Evolutionary conservation across 495 filamentous ascomycete genomes (phyloP), one percentile per base, ranked within the genome.

Genomic region (Corynascus novoguineensis): DNA sequence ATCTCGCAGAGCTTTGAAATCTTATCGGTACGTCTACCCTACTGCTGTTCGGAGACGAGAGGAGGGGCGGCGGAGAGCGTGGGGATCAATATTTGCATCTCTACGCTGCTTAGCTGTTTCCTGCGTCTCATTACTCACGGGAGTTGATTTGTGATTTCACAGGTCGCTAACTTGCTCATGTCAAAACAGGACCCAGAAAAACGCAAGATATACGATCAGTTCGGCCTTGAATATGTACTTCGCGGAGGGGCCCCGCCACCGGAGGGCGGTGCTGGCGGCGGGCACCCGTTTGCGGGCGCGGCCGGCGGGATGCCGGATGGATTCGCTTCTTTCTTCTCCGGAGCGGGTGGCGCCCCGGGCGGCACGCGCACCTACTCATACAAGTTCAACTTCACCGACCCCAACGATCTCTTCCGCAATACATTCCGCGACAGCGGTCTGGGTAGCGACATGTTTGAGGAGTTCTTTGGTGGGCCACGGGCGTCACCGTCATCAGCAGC

Each of bases 111-210:
- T 5, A 31, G 29, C 29, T 10, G 29, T 10, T 31, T 10, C 29
- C 29, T 31, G 29, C 29, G 10, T 10, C 29, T n/a, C n/a, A n/a
- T n/a, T n/a, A n/a, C n/a, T n/a, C n/a, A n/a, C n/a, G n/a, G n/a
- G n/a, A n/a, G n/a, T n/a, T n/a, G 29, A 31, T 31, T 31, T 31
- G 29, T 10, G 10, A 31, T n/a, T n/a, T n/a, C n/a, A 31, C 29
- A 31, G 29, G 5, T 31, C 5, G 29, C 29, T 31, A 10, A 31
- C 29, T 5, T 1, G 76, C 92, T 98, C 65, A 85, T 98, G 11
- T 92, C 88, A 60, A n/a, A n/a, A n/a, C n/a, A n/a, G n/a, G 93
- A 98, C 68, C 92, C 93, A 32, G 95, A 97, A 66, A 97, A 97
- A 71, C 86, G 93, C 55, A 95, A 96, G 74, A 85, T 85, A 22